Percentiles rank a stretch among this genome's conserved stretches.
Conservation (phyloP, 495 filamentous ascomycete species). For the Oidiodendron maius region DNA sequence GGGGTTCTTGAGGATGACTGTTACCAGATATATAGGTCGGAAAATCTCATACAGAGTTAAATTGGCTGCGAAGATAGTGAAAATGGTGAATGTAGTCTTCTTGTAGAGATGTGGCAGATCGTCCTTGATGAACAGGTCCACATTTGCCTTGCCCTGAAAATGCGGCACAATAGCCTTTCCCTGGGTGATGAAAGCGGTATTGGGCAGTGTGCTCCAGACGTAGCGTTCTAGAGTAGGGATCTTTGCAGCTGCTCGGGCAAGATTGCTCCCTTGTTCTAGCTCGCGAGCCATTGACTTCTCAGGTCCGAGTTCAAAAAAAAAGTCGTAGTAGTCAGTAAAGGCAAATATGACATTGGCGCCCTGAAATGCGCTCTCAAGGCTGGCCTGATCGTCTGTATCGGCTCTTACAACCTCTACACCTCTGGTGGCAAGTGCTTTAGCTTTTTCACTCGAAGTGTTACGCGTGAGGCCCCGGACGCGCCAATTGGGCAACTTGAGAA, state of each 20-base stretch:
- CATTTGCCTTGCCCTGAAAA: constrained; percentile 24
- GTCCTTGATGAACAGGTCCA: constrained; percentile 22
- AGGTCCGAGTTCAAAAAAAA: constrained; percentile 20
- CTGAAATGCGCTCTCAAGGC: constrained; percentile 22
- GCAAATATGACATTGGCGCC: constrained; percentile 27
- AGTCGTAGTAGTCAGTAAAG: constrained; percentile 12
- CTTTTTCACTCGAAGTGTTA: not conserved
- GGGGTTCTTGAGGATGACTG: not conserved
- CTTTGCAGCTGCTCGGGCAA: constrained; percentile 24
- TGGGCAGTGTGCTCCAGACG: constrained; percentile 27
- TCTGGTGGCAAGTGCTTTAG: not conserved
- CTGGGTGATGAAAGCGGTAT: constrained; percentile 5
- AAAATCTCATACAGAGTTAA: constrained; percentile 1
- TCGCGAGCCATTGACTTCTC: constrained; percentile 13
- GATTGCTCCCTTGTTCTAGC: constrained; percentile 20
- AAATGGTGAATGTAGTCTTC: constrained; percentile 27
- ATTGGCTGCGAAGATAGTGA: constrained; percentile 8
- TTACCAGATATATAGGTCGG: constrained; percentile 3
- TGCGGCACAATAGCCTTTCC: constrained; percentile 24
- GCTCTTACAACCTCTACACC: not conserved
- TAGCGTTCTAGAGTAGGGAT: constrained; percentile 22
- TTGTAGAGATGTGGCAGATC: constrained; percentile 18
- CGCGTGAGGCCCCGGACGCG: not conserved
- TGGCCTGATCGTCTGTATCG: constrained; percentile 6
- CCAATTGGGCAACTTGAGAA: constrained; percentile 6